These are phyloP conservation scores for Dendrobium nobile DNA, from an alignment of 106 monocot genomes.

Conservation along the genomic window DNA sequence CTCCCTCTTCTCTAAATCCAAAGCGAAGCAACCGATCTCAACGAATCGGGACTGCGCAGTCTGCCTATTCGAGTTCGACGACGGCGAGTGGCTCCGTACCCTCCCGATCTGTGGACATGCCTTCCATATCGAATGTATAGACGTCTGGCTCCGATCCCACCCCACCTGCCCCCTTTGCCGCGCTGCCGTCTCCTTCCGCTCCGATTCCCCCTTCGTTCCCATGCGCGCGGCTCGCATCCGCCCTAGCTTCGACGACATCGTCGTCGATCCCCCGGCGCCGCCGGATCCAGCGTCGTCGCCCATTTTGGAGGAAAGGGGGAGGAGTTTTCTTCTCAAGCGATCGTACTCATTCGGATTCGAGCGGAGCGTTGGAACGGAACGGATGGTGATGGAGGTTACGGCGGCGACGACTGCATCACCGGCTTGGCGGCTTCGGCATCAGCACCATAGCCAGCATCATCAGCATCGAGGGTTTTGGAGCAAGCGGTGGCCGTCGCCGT, in stretches of 20 bases:
- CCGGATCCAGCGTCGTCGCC: slow-evolving; percentile 2
- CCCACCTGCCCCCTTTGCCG: slow-evolving; percentile 94
- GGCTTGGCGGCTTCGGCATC: slow-evolving; percentile 63
- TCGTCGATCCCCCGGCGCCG: slow-evolving; percentile 20
- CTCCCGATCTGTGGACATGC: slow-evolving; percentile 77
- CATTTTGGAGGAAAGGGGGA: background rate
- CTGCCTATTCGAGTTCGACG: slow-evolving; percentile 85
- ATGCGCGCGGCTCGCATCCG: slow-evolving; percentile 61
- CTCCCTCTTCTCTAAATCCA: slow-evolving; percentile 41
- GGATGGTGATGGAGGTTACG: slow-evolving; percentile 16
- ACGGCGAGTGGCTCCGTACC: slow-evolving; percentile 64
- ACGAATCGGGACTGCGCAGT: slow-evolving; percentile 75
- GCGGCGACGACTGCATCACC: slow-evolving; percentile 42
- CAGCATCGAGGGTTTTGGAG: slow-evolving; percentile 68
- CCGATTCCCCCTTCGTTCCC: slow-evolving; percentile 48
- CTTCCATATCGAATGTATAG: slow-evolving; percentile 96
- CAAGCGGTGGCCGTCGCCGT: slow-evolving; percentile 86
- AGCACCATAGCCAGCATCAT: slow-evolving; percentile 22
- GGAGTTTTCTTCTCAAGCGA: slow-evolving; percentile 49
- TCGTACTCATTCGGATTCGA: slow-evolving; percentile 98
- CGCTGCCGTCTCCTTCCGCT: slow-evolving; percentile 35
- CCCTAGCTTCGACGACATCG: slow-evolving; percentile 40
- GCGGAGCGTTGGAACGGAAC: slow-evolving; percentile 33
- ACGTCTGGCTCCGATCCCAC: slow-evolving; percentile 86
- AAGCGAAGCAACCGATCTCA: slow-evolving; percentile 23